A percentile compares a stretch with the other conserved stretches of the same genome.
Evolutionary conservation across 257 asterid species (phyloP).

Genomic region (Avicennia marina): DNA sequence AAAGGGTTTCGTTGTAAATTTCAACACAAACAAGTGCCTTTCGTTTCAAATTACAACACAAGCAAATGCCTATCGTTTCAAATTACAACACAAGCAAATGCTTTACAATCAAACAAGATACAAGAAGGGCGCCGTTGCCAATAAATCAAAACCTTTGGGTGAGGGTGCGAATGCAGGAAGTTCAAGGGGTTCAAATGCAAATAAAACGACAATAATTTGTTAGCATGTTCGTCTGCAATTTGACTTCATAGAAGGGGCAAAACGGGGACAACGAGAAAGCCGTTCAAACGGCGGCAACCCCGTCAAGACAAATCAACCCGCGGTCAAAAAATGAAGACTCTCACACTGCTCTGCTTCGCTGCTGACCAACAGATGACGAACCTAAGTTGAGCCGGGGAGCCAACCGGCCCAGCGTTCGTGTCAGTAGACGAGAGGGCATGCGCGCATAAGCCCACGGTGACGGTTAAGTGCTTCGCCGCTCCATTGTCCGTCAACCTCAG

Average conservation of each 20-base stretch:
- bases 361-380: constrained; percentile 15
- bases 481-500: constrained; percentile 35
- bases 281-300: constrained; percentile 2
- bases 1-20: no score
- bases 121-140: no score
- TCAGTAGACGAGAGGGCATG: constrained; percentile 15
- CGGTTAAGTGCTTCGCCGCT: constrained; percentile 27
- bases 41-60: no score
- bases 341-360: not conserved
- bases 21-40: no score
- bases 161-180: not conserved
- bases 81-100: no score
- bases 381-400: constrained; percentile 19
- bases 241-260: not conserved
- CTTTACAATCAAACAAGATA: no score
- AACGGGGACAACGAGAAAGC: not conserved
- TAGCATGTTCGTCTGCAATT: not conserved
- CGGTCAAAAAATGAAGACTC: not conserved
- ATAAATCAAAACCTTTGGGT: no score
- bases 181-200: not conserved
- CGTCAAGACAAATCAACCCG: constrained; percentile 2
- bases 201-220: not conserved
- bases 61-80: no score
- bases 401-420: constrained; percentile 20
- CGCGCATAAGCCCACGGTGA: constrained; percentile 29